phyloP scores from a whole-genome alignment of 139 green algal species.

The Pseudopediastrum boryanum region DNA sequence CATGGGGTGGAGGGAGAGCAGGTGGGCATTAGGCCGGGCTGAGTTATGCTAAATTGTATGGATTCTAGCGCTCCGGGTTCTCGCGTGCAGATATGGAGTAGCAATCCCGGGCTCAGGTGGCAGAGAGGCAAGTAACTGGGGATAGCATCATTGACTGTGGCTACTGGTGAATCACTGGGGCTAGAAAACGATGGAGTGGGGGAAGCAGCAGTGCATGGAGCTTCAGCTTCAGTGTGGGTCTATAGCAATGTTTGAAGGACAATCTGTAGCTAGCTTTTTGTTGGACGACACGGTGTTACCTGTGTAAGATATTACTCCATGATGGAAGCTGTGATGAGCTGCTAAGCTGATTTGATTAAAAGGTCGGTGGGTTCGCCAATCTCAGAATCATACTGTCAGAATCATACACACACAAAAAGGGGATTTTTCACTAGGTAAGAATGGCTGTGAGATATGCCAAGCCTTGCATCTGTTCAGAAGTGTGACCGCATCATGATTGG shows the following conservation, averaged over 20 bases:
- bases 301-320: too few relatives aligned
- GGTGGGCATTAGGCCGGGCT: conserved; percentile 26
- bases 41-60: neutral
- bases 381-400: neutral
- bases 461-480: neutral
- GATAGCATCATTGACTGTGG: neutral
- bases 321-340: too few relatives aligned
- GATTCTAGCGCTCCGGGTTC: neutral
- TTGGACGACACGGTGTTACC: too few relatives aligned
- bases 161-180: neutral
- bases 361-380: neutral
- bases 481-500: neutral
- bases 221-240: too few relatives aligned
- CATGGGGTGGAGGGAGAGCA: conserved; percentile 52
- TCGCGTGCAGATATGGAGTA: neutral
- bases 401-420: neutral
- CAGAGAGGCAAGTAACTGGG: neutral
- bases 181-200: too few relatives aligned
- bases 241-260: too few relatives aligned
- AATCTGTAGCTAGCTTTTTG: too few relatives aligned
- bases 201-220: too few relatives aligned
- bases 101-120: neutral
- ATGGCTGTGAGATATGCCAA: neutral
- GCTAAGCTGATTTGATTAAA: too few relatives aligned
- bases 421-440: neutral